Conservation (phyloP, 495 filamentous ascomycete species). For the Aspergillus kassunensis region DNA sequence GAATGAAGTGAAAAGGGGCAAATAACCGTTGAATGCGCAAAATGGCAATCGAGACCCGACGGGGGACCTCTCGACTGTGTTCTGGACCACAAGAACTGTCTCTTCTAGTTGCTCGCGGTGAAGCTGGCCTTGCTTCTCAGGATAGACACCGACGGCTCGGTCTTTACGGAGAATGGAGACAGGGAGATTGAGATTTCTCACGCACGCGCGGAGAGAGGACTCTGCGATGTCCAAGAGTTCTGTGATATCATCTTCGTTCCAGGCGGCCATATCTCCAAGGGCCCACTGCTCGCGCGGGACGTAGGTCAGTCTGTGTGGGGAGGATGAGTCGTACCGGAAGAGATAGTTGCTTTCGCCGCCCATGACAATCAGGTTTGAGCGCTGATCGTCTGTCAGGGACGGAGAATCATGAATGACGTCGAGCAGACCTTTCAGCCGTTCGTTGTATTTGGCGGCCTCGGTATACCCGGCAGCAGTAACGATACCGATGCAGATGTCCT, state of each 20-base stretch:
- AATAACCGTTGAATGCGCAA: slow-evolving; percentile 87
- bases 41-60: slow-evolving; percentile 75
- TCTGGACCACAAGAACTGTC: slow-evolving; percentile 89
- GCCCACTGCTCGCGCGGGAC: slow-evolving; percentile 73
- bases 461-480: slow-evolving; percentile 97
- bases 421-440: slow-evolving; percentile 76
- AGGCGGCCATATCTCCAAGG: slow-evolving; percentile 80
- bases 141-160: slow-evolving; percentile 90
- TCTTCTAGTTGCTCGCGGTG: slow-evolving; percentile 89
- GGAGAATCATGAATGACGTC: slow-evolving; percentile 67
- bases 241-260: slow-evolving; percentile 74
- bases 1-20: neutral
- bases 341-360: slow-evolving; percentile 89
- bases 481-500: slow-evolving; percentile 76
- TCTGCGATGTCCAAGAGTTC: slow-evolving; percentile 83
- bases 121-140: slow-evolving; percentile 52
- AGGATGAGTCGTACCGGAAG: slow-evolving; percentile 60
- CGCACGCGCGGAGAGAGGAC: slow-evolving; percentile 71
- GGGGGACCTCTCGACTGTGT: slow-evolving; percentile 77
- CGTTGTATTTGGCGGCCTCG: slow-evolving; percentile 77
- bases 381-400: slow-evolving; percentile 56
- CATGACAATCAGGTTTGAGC: slow-evolving; percentile 79
- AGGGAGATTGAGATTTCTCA: slow-evolving; percentile 68
- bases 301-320: slow-evolving; percentile 40
- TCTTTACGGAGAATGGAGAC: slow-evolving; percentile 83